Conservation (phyloP, 2,329 filamentous ascomycete genomes). For the Penicillium sp. region DNA sequence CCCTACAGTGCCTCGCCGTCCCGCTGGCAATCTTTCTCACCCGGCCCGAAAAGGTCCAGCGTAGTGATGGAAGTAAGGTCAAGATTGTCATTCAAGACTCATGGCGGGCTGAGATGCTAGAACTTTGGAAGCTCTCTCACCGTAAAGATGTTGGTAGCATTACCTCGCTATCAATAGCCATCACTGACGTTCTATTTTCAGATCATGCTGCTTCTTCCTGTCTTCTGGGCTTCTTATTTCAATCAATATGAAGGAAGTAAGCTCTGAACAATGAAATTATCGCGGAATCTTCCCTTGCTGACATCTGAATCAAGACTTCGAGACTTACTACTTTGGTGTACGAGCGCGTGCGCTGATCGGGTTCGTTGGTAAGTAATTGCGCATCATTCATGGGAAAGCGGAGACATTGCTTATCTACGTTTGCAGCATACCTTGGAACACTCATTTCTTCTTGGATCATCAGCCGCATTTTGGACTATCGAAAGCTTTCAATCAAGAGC, state of each 20-base stretch:
- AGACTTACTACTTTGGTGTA: conserved; percentile 50
- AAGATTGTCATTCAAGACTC: conserved; percentile 38
- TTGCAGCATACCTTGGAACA: conserved; percentile 36
- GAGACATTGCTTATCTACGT: not conserved
- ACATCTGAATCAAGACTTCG: conserved; percentile 41
- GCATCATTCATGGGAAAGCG: not conserved
- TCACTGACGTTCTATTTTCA: conserved; percentile 14
- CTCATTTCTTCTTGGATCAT: conserved; percentile 49
- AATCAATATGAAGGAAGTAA: conserved; percentile 44
- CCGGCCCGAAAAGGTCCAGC: conserved; percentile 44
- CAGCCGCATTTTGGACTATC: conserved; percentile 47
- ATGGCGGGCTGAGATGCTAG: conserved; percentile 41
- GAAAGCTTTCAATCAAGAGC: conserved; percentile 37
- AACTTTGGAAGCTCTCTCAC: conserved; percentile 31
- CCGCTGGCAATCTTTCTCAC: conserved; percentile 42
- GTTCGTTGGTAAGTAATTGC: conserved; percentile 35
- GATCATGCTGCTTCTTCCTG: conserved; percentile 41
- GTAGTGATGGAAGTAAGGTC: conserved; percentile 42
- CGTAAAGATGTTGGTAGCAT: conserved; percentile 18
- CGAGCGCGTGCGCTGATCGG: conserved; percentile 49
- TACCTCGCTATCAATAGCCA: not conserved
- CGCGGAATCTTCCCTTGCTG: not conserved
- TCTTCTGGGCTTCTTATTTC: conserved; percentile 48
- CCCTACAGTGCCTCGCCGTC: conserved; percentile 37
- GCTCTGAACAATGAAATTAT: not conserved